Percentiles rank a stretch among this genome's conserved stretches.
Conservation (phyloP, 805 yeast species). For the Candida loeiensis region DNA sequence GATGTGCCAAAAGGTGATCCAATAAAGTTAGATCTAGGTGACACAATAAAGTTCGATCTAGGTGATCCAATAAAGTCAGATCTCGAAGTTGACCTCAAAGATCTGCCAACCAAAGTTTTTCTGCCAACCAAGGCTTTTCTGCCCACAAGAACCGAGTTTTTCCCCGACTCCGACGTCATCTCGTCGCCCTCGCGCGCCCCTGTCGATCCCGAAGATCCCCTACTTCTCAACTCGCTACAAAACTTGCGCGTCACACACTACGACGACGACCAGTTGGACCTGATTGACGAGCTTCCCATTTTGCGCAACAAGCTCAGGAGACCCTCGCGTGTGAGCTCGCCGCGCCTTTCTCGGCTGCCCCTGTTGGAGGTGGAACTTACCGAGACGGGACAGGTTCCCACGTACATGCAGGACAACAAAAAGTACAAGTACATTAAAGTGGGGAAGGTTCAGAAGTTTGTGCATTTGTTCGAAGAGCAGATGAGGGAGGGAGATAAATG, state of each 20-base stretch:
- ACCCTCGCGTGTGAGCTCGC: neutral
- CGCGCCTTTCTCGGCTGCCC: neutral
- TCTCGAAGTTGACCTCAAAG: no score
- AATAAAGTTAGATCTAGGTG: no score
- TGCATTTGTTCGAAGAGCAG: constrained; percentile 40
- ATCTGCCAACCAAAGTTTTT: no score
- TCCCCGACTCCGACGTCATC: neutral
- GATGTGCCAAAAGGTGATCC: no score
- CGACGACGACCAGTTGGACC: neutral
- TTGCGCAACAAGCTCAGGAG: constrained; percentile 1
- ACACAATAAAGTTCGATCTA: no score
- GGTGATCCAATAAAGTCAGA: no score
- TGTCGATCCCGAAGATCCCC: neutral
- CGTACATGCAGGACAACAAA: constrained; percentile 38
- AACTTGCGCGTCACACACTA: neutral
- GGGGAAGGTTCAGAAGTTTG: constrained; percentile 45
- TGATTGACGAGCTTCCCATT: neutral
- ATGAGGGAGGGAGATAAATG: constrained; percentile 7
- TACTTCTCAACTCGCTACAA: neutral
- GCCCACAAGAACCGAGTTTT: no score
- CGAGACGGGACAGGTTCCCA: constrained; percentile 20
- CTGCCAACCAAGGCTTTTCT: no score
- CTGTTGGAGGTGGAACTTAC: neutral
- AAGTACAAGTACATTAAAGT: constrained; percentile 44
- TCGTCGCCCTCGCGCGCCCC: neutral